Evolutionary conservation across 805 yeast genomes (phyloP).

Genomic region (Candida rishiriensis): DNA sequence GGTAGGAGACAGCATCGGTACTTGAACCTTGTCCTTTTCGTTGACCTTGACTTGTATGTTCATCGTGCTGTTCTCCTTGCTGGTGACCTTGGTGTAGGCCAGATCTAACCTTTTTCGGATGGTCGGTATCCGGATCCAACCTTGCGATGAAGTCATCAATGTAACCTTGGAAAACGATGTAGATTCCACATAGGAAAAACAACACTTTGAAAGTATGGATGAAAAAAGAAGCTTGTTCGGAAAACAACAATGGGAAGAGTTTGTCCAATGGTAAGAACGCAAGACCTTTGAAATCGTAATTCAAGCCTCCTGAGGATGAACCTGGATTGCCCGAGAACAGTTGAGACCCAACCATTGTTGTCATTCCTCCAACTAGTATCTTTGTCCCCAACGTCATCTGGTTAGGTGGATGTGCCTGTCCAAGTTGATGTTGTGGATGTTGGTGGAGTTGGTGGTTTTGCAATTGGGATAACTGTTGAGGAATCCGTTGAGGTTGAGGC

Average conservation of each 20-base stretch:
- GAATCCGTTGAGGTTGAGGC: neutral
- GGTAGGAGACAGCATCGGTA: constrained; percentile 1
- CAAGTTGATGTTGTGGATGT: constrained; percentile 5
- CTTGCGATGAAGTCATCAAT: neutral
- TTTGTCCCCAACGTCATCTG: constrained; percentile 22
- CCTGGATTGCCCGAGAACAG: constrained; percentile 13
- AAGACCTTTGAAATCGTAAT: constrained; percentile 21
- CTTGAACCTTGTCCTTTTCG: constrained; percentile 1
- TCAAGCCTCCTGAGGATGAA: neutral
- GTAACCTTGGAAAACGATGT: constrained; percentile 13
- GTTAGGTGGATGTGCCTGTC: neutral
- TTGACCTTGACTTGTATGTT: neutral
- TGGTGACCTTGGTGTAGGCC: no score
- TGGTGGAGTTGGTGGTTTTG: constrained; percentile 4
- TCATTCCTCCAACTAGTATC: constrained; percentile 31
- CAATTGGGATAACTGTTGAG: constrained; percentile 5
- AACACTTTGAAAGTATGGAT: constrained; percentile 10
- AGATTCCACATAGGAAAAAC: constrained; percentile 20
- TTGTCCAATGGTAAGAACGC: constrained; percentile 21
- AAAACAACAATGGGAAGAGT: constrained; percentile 21
- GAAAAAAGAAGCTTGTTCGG: constrained; percentile 11
- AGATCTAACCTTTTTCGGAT: neutral
- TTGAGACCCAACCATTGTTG: constrained; percentile 31
- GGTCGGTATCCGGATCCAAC: constrained; percentile 4
- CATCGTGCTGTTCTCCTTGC: neutral